Evolutionary conservation across 768 basidiomycete species (phyloP).

Genomic region (Hypsizygus marmoreus): DNA sequence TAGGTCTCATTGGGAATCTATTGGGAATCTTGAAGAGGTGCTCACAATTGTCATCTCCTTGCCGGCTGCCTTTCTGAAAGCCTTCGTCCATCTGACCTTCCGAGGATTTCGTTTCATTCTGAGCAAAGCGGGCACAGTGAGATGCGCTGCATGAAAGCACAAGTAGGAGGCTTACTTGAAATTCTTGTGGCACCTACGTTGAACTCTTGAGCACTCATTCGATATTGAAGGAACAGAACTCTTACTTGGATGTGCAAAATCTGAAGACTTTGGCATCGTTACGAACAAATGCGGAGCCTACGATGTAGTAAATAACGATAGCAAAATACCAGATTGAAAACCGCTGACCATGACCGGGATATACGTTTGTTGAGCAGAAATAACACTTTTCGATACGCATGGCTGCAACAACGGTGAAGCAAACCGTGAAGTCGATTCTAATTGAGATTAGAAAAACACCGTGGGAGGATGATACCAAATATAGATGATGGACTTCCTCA

Average conservation of each 20-base stretch:
- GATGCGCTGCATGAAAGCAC: neutral
- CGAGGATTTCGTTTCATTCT: conserved; percentile 99
- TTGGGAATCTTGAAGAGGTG: conserved; percentile 11
- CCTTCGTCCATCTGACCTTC: conserved; percentile 99
- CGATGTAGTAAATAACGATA: conserved; percentile 1
- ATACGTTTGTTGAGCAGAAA: conserved; percentile 96
- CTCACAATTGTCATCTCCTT: conserved; percentile 99
- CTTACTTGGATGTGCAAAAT: conserved; percentile 96
- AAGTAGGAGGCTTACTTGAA: conserved; percentile 74
- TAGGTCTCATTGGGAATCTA: neutral
- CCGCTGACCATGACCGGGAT: conserved; percentile 87
- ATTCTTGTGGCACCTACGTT: conserved; percentile 91
- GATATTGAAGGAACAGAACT: conserved; percentile 8
- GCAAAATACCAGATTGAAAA: neutral
- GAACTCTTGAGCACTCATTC: neutral
- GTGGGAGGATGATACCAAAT: no score
- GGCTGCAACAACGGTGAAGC: conserved; percentile 13
- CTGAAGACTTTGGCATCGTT: conserved; percentile 98
- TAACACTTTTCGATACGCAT: conserved; percentile 99
- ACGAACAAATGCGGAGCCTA: conserved; percentile 93
- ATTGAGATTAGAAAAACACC: conserved; percentile 10
- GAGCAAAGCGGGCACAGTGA: conserved; percentile 4
- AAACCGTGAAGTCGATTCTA: neutral
- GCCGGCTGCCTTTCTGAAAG: conserved; percentile 96
- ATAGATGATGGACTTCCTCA: no score